These are phyloP conservation scores for Cytospora schulzeri DNA, from an alignment of 2,329 filamentous ascomycete genomes.

Conservation along the genomic window DNA sequence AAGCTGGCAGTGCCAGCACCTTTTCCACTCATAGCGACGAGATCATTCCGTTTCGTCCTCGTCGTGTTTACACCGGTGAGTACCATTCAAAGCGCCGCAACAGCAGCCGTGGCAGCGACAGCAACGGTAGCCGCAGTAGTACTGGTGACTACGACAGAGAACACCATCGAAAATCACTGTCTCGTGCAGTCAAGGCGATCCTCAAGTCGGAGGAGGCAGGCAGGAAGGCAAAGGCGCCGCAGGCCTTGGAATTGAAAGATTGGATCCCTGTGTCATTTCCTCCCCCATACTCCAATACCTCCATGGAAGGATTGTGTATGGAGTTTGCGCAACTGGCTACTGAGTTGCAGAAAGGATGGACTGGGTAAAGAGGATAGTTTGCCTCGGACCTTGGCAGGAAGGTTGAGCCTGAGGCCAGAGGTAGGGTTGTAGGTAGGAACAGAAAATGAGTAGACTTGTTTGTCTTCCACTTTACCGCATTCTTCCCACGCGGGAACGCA, in stretches of 20 bases:
- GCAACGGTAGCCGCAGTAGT: neutral
- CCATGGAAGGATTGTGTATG: neutral
- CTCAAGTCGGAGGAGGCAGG: neutral
- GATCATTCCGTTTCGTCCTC: neutral
- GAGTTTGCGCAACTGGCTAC: constrained; percentile 17
- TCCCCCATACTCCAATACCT: neutral
- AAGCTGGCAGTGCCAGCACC: neutral
- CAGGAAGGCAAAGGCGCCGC: neutral
- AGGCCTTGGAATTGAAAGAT: neutral
- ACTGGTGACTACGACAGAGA: neutral
- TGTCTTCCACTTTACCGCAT: neutral
- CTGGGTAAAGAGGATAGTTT: neutral
- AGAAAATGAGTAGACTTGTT: neutral
- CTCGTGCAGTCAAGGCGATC: neutral
- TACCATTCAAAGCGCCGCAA: neutral
- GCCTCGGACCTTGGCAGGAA: neutral
- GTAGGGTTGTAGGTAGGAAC: neutral
- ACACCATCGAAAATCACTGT: neutral
- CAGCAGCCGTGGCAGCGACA: neutral
- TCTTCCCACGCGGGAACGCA: neutral
- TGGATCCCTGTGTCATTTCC: constrained; percentile 4
- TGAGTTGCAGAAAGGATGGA: constrained; percentile 12
- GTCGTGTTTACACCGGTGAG: constrained; percentile 6
- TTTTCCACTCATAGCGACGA: neutral
- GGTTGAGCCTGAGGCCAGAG: neutral